Conservation (phyloP, 441 rosid species). For the Jatropha podagrica region DNA sequence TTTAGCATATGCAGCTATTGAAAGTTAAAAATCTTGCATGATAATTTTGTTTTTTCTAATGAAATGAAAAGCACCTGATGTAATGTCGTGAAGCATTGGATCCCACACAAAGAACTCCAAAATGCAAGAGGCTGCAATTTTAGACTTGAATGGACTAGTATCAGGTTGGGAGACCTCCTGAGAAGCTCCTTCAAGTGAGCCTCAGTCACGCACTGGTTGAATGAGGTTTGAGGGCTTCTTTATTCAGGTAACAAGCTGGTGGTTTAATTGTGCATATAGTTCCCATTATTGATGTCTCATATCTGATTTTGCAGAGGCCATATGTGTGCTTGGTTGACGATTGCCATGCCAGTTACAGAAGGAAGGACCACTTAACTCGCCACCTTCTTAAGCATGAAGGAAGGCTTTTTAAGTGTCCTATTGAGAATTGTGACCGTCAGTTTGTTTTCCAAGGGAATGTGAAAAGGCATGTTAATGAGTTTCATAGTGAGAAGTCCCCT, state of each 20-base stretch:
- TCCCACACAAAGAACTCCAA: slow-evolving; percentile 91
- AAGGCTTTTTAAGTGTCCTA: slow-evolving; percentile 60
- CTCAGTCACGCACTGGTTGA: slow-evolving; percentile 61
- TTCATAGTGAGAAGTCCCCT: slow-evolving; percentile 36
- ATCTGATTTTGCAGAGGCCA: slow-evolving; percentile 52
- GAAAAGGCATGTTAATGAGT: slow-evolving; percentile 51
- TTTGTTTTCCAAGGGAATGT: slow-evolving; percentile 56
- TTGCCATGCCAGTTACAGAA: slow-evolving; percentile 64
- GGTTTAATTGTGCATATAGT: slow-evolving; percentile 3
- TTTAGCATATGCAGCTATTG: slow-evolving; percentile 9
- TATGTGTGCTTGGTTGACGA: slow-evolving; percentile 61
- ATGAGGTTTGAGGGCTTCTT: slow-evolving; percentile 43
- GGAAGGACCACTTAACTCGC: slow-evolving; percentile 82
- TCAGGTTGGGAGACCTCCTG: slow-evolving; percentile 98
- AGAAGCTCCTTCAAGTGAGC: slow-evolving; percentile 88
- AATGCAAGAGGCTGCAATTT: slow-evolving; percentile 76
- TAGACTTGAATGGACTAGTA: slow-evolving; percentile 76
- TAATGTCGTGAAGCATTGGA: slow-evolving; percentile 89
- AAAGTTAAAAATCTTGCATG: slow-evolving; percentile 52
- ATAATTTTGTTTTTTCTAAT: slow-evolving; percentile 16
- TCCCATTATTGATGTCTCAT: not conserved
- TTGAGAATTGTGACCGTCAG: slow-evolving; percentile 51
- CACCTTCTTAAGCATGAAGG: slow-evolving; percentile 73
- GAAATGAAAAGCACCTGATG: slow-evolving; percentile 21
- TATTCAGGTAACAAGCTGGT: not conserved